Evolutionary conservation across 345 rosid genomes (phyloP).

Genomic region (Eucalyptus pauciflora): DNA sequence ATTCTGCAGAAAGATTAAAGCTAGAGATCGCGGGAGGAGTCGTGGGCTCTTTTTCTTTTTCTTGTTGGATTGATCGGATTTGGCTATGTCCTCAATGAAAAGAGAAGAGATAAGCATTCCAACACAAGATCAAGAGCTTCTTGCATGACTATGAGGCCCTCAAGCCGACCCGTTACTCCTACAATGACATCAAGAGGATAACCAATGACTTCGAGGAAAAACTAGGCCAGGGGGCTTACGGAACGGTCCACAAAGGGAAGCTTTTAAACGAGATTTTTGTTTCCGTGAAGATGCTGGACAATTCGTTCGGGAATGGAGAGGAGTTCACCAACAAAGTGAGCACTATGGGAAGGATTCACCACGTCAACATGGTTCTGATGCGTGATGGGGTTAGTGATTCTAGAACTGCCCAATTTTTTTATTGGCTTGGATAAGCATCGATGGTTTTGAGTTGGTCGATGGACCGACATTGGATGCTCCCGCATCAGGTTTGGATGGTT

Average conservation of each 20-base stretch:
- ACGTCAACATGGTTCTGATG: constrained; percentile 9
- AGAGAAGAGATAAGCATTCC: background rate
- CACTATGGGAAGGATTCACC: constrained; percentile 15
- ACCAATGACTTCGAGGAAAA: background rate
- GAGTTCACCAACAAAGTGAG: constrained; percentile 12
- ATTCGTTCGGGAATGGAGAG: background rate
- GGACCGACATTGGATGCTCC: too few relatives aligned
- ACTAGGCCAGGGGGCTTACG: constrained; percentile 10
- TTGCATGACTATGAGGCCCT: constrained; percentile 8
- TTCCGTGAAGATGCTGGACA: constrained; percentile 8
- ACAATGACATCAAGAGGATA: background rate
- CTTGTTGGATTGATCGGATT: background rate
- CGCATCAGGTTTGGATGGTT: too few relatives aligned
- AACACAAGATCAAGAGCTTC: background rate
- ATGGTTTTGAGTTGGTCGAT: too few relatives aligned
- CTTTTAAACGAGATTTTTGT: constrained; percentile 1
- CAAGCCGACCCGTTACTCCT: background rate
- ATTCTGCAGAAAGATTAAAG: background rate
- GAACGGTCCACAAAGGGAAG: constrained; percentile 11
- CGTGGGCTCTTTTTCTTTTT: background rate
- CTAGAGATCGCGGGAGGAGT: background rate
- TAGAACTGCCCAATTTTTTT: too few relatives aligned
- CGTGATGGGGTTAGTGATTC: too few relatives aligned
- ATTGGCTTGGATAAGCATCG: too few relatives aligned
- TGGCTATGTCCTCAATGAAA: background rate